A percentile compares a stretch with the other conserved stretches of the same genome.
These are phyloP conservation scores for Plasmodium billcollinsi DNA, from an alignment of 169 alveolate species.

Conservation along the genomic window DNA sequence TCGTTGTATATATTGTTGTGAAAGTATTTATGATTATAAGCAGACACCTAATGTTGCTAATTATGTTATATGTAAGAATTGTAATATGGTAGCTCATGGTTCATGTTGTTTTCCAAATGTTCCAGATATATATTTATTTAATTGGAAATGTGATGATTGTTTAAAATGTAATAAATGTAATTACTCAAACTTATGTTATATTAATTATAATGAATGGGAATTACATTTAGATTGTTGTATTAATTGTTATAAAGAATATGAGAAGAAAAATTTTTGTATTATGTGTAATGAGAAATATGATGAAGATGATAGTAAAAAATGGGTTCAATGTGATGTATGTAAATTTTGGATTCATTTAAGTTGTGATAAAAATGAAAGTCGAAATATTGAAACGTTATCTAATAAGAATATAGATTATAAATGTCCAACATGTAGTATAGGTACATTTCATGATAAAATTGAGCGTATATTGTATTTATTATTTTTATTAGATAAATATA, in stretches of 20 bases:
- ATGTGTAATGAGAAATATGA: constrained; percentile 83
- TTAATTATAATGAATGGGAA: constrained; percentile 87
- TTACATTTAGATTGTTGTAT: constrained; percentile 80
- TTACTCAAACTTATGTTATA: constrained; percentile 77
- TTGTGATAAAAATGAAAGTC: constrained; percentile 83
- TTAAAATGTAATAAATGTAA: constrained; percentile 85
- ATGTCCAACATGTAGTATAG: constrained; percentile 83
- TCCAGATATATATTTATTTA: constrained; percentile 81
- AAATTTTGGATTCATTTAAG: constrained; percentile 88
- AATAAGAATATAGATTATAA: constrained; percentile 75
- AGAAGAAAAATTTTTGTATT: constrained; percentile 83
- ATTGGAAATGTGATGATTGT: constrained; percentile 87
- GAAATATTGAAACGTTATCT: constrained; percentile 77
- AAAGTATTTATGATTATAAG: constrained; percentile 73
- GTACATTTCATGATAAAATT: constrained; percentile 77
- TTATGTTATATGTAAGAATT: constrained; percentile 82
- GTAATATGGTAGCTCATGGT: constrained; percentile 86
- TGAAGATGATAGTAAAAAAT: constrained; percentile 62
- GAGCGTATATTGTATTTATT: constrained; percentile 81
- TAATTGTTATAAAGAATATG: constrained; percentile 82
- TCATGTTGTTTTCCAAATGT: constrained; percentile 87
- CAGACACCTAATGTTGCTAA: constrained; percentile 72
- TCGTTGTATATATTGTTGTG: constrained; percentile 76
- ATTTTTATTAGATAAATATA: constrained; percentile 79
- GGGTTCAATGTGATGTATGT: constrained; percentile 90